These are phyloP conservation scores for Phellopilus nigrolimitatus DNA, from an alignment of 1,284 basidiomycete species.

Conservation along the genomic window DNA sequence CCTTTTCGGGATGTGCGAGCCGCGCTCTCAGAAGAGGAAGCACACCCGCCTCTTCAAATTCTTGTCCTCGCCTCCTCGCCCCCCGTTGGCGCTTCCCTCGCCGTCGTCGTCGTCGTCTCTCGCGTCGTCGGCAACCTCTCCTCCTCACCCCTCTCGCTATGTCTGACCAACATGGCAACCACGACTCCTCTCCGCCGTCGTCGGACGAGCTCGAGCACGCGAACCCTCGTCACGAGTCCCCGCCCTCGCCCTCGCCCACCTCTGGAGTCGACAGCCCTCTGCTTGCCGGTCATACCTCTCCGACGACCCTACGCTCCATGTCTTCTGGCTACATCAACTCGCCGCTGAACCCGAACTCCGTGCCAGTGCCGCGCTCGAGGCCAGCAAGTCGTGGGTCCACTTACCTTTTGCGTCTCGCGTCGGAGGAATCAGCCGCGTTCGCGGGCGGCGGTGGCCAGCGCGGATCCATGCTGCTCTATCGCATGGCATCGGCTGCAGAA, in stretches of 20 bases:
- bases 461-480: slow-evolving; percentile 66
- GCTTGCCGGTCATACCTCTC: slow-evolving; percentile 7
- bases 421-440: slow-evolving; percentile 44
- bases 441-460: slow-evolving; percentile 28
- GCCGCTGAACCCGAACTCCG: slow-evolving; percentile 43
- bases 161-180: slow-evolving; percentile 8
- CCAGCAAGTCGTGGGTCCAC: slow-evolving; percentile 33
- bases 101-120: too few species aligned
- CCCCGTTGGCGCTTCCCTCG: too few species aligned
- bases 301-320: slow-evolving; percentile 28
- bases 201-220: slow-evolving; percentile 36
- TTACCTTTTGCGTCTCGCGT: slow-evolving; percentile 38
- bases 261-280: slow-evolving; percentile 10
- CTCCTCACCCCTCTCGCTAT: too few species aligned
- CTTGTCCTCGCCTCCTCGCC: too few species aligned
- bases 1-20: too few species aligned
- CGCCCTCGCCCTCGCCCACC: slow-evolving; percentile 18
- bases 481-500: slow-evolving; percentile 48
- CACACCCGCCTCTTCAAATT: too few species aligned
- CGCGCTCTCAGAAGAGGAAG: too few species aligned
- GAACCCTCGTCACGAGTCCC: slow-evolving; percentile 32
- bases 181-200: slow-evolving; percentile 10
- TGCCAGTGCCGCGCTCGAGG: slow-evolving; percentile 26
- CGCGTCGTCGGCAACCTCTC: too few species aligned
- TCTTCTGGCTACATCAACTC: slow-evolving; percentile 38